These are phyloP conservation scores for Kodamaea jinghongensis DNA, from an alignment of 805 yeast genomes.

Conservation along the genomic window DNA sequence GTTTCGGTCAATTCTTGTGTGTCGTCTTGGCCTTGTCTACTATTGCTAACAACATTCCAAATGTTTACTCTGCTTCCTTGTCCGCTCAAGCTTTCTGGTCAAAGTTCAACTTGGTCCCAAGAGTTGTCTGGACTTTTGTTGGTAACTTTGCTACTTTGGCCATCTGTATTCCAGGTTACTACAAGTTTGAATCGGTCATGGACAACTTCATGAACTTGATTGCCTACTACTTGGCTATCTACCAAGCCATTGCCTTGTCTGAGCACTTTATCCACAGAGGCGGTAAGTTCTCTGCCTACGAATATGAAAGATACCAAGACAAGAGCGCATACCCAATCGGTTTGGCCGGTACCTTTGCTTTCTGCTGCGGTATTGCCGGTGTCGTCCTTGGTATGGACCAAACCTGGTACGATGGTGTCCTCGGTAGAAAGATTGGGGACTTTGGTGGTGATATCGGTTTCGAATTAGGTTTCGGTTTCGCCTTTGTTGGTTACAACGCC, in stretches of 20 bases:
- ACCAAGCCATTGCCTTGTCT: conserved; percentile 65
- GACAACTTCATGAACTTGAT: conserved; percentile 86
- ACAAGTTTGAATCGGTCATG: conserved; percentile 70
- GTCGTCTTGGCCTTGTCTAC: conserved; percentile 86
- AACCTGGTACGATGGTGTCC: conserved; percentile 75
- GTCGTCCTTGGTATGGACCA: conserved; percentile 85
- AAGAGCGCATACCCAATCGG: conserved; percentile 67
- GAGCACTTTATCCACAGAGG: conserved; percentile 81
- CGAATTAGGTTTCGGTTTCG: conserved; percentile 66
- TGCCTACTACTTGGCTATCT: conserved; percentile 87
- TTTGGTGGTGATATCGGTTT: conserved; percentile 84
- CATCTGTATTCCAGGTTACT: conserved; percentile 85
- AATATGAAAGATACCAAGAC: conserved; percentile 59
- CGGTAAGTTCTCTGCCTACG: conserved; percentile 58
- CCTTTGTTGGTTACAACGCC: conserved; percentile 58
- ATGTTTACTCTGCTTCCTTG: conserved; percentile 86
- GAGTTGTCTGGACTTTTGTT: conserved; percentile 74
- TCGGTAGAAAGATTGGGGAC: conserved; percentile 59
- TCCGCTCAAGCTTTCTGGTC: conserved; percentile 85
- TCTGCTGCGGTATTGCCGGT: conserved; percentile 82
- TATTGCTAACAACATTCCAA: conserved; percentile 88
- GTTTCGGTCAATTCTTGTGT: conserved; percentile 86
- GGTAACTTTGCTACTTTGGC: conserved; percentile 80
- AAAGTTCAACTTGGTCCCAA: conserved; percentile 69
- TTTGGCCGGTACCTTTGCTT: conserved; percentile 70